Percentiles rank a stretch among this genome's conserved stretches.
These are phyloP conservation scores for Cyclostephanos invisitatus DNA, from an alignment of 108 stramenopile genomes.

Conservation along the genomic window DNA sequence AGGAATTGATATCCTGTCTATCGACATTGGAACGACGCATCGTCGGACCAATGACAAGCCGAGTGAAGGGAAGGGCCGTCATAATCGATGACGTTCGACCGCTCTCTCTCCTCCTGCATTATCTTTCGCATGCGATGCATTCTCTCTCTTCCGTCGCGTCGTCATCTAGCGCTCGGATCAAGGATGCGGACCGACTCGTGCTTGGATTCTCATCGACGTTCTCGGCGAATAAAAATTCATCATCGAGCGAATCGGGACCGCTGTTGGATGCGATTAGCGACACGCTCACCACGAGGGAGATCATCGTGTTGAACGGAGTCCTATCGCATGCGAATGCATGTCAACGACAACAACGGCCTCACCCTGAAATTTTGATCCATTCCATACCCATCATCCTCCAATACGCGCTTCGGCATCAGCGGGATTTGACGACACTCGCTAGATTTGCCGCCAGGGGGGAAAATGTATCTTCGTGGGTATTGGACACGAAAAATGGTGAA, in stretches of 20 bases:
- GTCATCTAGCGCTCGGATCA: background rate
- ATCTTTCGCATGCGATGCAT: background rate
- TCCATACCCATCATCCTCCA: slow-evolving; percentile 34
- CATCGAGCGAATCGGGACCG: background rate
- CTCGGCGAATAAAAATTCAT: background rate
- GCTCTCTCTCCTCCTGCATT: background rate
- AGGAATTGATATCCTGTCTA: slow-evolving; percentile 14
- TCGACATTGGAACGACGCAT: slow-evolving; percentile 15
- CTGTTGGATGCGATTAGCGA: slow-evolving; percentile 27
- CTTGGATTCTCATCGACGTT: background rate
- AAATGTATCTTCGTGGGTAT: slow-evolving; percentile 25
- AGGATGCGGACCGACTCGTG: background rate
- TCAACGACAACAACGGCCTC: slow-evolving; percentile 1
- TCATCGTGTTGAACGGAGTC: slow-evolving; percentile 23
- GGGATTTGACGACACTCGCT: slow-evolving; percentile 35
- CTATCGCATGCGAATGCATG: slow-evolving; percentile 10
- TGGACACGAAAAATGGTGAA: slow-evolving; percentile 2
- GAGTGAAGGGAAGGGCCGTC: background rate
- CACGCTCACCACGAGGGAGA: slow-evolving; percentile 25
- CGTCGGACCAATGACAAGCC: background rate
- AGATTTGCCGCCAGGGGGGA: slow-evolving; percentile 42
- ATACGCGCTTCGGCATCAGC: slow-evolving; percentile 39
- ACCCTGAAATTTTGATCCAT: slow-evolving; percentile 11
- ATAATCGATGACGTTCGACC: background rate
- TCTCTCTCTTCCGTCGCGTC: background rate